Conservation (phyloP, 2,329 filamentous ascomycete species). For the Stagonosporopsis rhizophila region DNA sequence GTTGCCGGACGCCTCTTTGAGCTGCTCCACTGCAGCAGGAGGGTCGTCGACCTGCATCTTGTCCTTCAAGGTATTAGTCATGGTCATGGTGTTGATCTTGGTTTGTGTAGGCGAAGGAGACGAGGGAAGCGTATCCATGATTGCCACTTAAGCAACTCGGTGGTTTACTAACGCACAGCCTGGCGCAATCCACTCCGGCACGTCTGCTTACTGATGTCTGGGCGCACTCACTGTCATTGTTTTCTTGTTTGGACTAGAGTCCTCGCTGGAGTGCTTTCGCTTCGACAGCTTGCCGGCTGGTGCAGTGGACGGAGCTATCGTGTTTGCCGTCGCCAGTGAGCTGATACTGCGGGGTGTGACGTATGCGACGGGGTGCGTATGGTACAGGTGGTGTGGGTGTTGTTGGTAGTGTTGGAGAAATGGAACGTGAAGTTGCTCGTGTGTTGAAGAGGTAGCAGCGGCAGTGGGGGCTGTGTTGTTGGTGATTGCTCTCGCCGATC, state of each 20-base stretch:
- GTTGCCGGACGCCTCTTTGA: slow-evolving; percentile 55
- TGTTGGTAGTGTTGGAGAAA: background rate
- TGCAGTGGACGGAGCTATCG: slow-evolving; percentile 33
- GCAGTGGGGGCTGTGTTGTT: slow-evolving; percentile 6
- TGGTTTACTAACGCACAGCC: slow-evolving; percentile 41
- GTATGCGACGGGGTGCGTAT: slow-evolving; percentile 10
- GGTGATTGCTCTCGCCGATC: slow-evolving; percentile 25
- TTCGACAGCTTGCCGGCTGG: slow-evolving; percentile 53
- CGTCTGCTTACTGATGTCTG: slow-evolving; percentile 2
- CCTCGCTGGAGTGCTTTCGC: slow-evolving; percentile 49
- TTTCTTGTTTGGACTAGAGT: slow-evolving; percentile 51
- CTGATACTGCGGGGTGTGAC: slow-evolving; percentile 25
- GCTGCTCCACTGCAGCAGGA: slow-evolving; percentile 64
- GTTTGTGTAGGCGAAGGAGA: background rate
- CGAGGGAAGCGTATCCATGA: background rate
- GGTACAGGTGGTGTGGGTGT: background rate
- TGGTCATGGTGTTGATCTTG: background rate
- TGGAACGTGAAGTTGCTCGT: slow-evolving; percentile 4
- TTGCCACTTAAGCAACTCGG: slow-evolving; percentile 14
- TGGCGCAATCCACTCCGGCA: slow-evolving; percentile 18
- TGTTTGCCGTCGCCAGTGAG: slow-evolving; percentile 26
- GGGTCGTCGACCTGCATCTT: slow-evolving; percentile 70
- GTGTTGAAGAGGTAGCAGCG: slow-evolving; percentile 21
- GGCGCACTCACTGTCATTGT: slow-evolving; percentile 49
- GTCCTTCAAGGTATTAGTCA: slow-evolving; percentile 50